Base-by-base conservation (phyloP, 352 stramenopile genomes). In the Globisporangium cederbergense region DNA sequence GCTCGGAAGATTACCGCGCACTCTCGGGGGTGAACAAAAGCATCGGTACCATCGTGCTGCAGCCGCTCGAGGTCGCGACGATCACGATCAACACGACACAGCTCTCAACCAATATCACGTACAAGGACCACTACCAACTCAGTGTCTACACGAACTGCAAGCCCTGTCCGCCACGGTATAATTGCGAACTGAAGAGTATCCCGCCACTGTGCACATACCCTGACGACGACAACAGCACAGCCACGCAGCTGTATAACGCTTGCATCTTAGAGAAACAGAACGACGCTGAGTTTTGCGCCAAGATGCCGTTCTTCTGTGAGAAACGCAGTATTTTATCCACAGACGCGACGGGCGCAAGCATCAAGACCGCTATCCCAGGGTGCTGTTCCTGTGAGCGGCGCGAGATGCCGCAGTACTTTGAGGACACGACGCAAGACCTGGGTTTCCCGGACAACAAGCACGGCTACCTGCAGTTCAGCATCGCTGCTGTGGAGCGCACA, bases 371-470 rank as follows among this genome's bases (percentile, higher is more conserved):
- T 22, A 58, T 75, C 14, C 62, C 75, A 32, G 88, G 88, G 0
- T 98, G 95, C 68, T 98, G 95, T 64, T 76, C 82, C 25, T 98
- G 95, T 65, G 76, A 93, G 46, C 72, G 83, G 9, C 79, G 95
- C 50, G 67, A 88, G 60, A 92, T 98, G 79, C 92, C 95, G 1
- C 86, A 86, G 46, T 98, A 87, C 67, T 98, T 99, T 65, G 73
- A 88, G 25, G 74, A 88, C 47, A 83, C 77, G 22, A 51, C 60
- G 1, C 50, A 56, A 20, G 77, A 96, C 38, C 70, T 85, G 49
- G 93, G 96, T 8, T 98, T 88, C 62, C 88, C 89, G 1, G 96
- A 99, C 66, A 96, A 98, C 73, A 99, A 98, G 70, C 96, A 99
- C 75, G 79, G 79, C 0, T 85, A 96, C 42, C 65, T 99, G 13